Base-by-base conservation (phyloP, 192 early-diverging fungal species). In the Entomortierella parvispora region DNA sequence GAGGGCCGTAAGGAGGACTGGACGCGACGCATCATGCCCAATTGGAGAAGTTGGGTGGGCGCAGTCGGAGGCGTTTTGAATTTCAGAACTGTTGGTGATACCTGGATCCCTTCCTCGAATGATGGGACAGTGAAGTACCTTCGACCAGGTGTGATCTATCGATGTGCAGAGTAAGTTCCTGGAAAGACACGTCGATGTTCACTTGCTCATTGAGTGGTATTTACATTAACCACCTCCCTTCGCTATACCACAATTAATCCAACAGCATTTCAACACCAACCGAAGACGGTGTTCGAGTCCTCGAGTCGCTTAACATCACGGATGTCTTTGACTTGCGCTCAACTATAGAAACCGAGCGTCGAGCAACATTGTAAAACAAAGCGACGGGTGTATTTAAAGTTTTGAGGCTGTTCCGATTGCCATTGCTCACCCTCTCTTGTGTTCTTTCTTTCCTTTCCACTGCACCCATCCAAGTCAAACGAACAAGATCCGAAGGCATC, bases 281-380 rank as follows among this genome's bases (percentile, higher is more conserved):
- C 8, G 49, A 58, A 22, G 55, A 75, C 11, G 82, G 84, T 8
- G 61, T 79, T n/a, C 15, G 53, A 4, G 82, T 82, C n/a, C 55
- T 88, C 22, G 52, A 74, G 20, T 43, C 57, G 17, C 58, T 86
- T 12, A 80, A 81, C 56, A 78, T 86, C 33, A 75, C 64, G 32
- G 74, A 78, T n/a, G 69, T 75, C 4, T 82, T 80, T 62, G 85
- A 86, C 70, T 69, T 86, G 37, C 71, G 85, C n/a, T 86, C 85
- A 15, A 66, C 60, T 61, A 62, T 67, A 22, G 85, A 86, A 31
- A 49, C 76, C 22, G 66, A 82, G 60, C 78, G 67, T 47, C 61
- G 79, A 29, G 80, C 76, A 31, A 44, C 62, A 0, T 71, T 71
- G 68, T 69, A 72, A 34, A 46, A 32, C 47, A 33, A 33, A 4